These are phyloP conservation scores for Aspergillus hiratsukae DNA, from an alignment of 2,329 filamentous ascomycete genomes.

Conservation along the genomic window DNA sequence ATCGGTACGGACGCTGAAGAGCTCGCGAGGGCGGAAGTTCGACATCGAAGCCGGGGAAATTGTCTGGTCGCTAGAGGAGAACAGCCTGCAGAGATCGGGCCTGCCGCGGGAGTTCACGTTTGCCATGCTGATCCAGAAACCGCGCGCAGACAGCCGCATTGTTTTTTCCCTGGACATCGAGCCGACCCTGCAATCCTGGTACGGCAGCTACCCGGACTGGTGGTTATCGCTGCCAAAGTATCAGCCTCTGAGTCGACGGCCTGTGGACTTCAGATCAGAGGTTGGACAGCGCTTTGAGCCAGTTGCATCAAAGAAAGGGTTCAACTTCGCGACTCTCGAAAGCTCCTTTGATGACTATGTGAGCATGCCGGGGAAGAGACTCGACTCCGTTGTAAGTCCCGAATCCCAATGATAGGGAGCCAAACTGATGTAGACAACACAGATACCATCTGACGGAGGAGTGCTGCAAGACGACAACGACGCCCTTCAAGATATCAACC, in stretches of 20 bases:
- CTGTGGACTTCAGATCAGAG: constrained; percentile 39
- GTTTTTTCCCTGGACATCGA: constrained; percentile 41
- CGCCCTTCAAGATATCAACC: constrained; percentile 4
- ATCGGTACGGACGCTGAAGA: constrained; percentile 40
- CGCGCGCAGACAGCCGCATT: constrained; percentile 36
- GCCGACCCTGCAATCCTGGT: constrained; percentile 39
- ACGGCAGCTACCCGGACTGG: constrained; percentile 40
- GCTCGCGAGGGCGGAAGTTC: constrained; percentile 29
- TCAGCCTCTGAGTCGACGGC: constrained; percentile 32
- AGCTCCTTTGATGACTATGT: constrained; percentile 44
- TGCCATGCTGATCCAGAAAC: constrained; percentile 47
- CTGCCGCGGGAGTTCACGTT: constrained; percentile 51
- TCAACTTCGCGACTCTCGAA: constrained; percentile 44
- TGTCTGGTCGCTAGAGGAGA: constrained; percentile 50
- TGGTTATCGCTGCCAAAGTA: constrained; percentile 37
- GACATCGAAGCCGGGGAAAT: constrained; percentile 44
- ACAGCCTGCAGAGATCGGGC: constrained; percentile 45
- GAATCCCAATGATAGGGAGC: neutral
- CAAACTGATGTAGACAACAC: neutral
- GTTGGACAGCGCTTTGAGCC: constrained; percentile 44
- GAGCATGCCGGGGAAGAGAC: constrained; percentile 42
- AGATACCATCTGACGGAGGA: constrained; percentile 17
- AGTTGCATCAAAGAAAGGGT: constrained; percentile 30
- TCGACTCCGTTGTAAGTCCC: constrained; percentile 23
- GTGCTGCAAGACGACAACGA: constrained; percentile 9